Conservation (phyloP, 345 rosid genomes). For the Camelina neglecta region DNA sequence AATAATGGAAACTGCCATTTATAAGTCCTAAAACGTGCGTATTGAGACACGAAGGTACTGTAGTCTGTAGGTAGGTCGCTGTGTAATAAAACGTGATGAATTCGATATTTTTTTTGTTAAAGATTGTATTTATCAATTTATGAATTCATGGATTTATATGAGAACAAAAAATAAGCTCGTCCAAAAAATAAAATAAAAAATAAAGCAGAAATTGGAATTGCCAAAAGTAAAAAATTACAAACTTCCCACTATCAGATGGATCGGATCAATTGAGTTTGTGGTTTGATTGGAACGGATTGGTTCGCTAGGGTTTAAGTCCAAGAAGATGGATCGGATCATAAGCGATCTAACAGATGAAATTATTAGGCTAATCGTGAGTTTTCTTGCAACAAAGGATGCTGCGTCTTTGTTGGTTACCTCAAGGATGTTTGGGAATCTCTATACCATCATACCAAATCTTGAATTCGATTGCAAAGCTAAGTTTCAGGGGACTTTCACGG, state of each 20-base stretch:
- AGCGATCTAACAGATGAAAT: neutral
- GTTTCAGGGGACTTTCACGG: neutral
- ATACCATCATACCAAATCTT: neutral
- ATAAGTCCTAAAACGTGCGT: no score
- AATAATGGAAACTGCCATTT: neutral
- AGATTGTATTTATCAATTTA: no score
- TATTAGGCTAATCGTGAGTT: neutral
- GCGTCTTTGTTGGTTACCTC: neutral
- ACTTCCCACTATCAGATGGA: no score
- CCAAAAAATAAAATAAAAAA: no score
- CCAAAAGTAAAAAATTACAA: no score
- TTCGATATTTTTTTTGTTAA: no score
- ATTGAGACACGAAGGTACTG: conserved; percentile 12
- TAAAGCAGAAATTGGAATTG: no score
- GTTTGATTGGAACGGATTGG: no score
- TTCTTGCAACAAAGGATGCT: neutral
- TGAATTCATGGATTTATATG: neutral
- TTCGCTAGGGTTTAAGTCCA: no score
- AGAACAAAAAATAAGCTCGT: no score
- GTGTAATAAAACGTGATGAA: conserved; percentile 2
- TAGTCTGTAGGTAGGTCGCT: conserved; percentile 20
- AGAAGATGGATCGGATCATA: neutral
- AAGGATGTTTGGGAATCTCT: neutral
- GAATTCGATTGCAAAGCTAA: neutral
- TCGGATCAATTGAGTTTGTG: no score